phyloP scores from a whole-genome alignment of 192 early-diverging fungal species.

The Mortierella claussenii region DNA sequence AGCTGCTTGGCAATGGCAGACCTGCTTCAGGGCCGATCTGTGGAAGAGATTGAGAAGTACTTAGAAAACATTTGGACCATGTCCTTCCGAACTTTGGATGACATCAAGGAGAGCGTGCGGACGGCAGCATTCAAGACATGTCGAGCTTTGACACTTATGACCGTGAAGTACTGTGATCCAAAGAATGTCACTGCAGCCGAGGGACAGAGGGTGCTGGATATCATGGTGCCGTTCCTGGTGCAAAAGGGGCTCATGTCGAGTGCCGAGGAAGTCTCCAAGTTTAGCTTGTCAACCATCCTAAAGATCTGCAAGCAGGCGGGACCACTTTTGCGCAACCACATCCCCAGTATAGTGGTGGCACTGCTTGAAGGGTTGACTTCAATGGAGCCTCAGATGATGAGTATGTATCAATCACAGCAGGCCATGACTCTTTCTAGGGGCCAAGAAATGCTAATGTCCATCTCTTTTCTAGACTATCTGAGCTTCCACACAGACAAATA shows the following conservation, averaged over 20 bases:
- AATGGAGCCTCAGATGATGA: slow-evolving; percentile 76
- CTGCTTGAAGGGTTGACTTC: slow-evolving; percentile 86
- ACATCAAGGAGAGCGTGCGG: slow-evolving; percentile 94
- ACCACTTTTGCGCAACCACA: slow-evolving; percentile 75
- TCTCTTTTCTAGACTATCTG: slow-evolving; percentile 72
- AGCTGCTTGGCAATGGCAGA: slow-evolving; percentile 80
- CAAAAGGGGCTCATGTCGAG: slow-evolving; percentile 79
- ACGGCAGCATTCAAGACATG: slow-evolving; percentile 83
- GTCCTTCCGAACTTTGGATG: slow-evolving; percentile 91
- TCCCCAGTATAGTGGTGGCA: slow-evolving; percentile 76
- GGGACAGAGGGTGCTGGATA: slow-evolving; percentile 79
- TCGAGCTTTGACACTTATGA: slow-evolving; percentile 81
- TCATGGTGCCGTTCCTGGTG: slow-evolving; percentile 89
- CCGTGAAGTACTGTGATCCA: slow-evolving; percentile 89
- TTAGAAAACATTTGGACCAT: slow-evolving; percentile 89
- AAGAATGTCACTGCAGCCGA: slow-evolving; percentile 61
- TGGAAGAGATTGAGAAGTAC: slow-evolving; percentile 78
- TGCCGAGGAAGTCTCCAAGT: slow-evolving; percentile 89
- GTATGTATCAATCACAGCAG: slow-evolving; percentile 42
- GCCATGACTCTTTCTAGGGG: not conserved
- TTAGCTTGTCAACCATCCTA: slow-evolving; percentile 82
- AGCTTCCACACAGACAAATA: slow-evolving; percentile 90
- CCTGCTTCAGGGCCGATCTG: slow-evolving; percentile 71
- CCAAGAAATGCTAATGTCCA: too few species aligned
- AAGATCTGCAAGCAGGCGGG: slow-evolving; percentile 85